These are phyloP conservation scores for Boletus tylopilopsis DNA, from an alignment of 768 basidiomycete genomes.

Conservation along the genomic window DNA sequence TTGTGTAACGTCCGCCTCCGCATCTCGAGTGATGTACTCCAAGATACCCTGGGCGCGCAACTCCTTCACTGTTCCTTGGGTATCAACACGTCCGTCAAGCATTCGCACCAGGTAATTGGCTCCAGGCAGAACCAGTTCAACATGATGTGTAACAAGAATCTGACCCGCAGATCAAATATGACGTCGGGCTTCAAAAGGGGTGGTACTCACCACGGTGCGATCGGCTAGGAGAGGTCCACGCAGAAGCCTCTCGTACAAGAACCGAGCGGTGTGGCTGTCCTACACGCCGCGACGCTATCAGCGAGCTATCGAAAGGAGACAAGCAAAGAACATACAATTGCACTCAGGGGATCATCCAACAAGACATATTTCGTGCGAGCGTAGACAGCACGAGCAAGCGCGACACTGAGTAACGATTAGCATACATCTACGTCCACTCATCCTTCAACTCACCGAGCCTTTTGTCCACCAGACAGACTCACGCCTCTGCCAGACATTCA, in stretches of 20 bases:
- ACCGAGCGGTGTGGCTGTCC: conserved; percentile 68
- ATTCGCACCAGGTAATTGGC: conserved; percentile 72
- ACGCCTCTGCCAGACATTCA: too few species aligned
- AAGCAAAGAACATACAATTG: conserved; percentile 53
- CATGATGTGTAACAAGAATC: conserved; percentile 80
- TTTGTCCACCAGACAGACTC: conserved; percentile 80
- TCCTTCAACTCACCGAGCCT: conserved; percentile 52
- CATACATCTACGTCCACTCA: too few species aligned
- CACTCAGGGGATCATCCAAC: conserved; percentile 78
- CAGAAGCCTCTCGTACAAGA: conserved; percentile 61
- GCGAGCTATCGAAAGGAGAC: not conserved
- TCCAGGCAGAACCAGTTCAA: conserved; percentile 75
- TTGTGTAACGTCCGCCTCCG: conserved; percentile 46
- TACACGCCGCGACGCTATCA: conserved; percentile 21
- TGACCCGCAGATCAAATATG: conserved; percentile 16
- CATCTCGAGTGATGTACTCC: conserved; percentile 54
- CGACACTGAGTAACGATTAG: conserved; percentile 47
- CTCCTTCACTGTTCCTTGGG: conserved; percentile 65
- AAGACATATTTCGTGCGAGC: conserved; percentile 64
- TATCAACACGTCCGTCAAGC: conserved; percentile 78
- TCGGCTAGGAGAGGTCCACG: conserved; percentile 60
- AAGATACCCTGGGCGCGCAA: conserved; percentile 59
- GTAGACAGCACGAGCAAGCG: conserved; percentile 80
- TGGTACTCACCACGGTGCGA: conserved; percentile 59
- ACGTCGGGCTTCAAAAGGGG: not conserved